phyloP scores from a whole-genome alignment of 768 basidiomycete species.

The Rubroboletus satanas region DNA sequence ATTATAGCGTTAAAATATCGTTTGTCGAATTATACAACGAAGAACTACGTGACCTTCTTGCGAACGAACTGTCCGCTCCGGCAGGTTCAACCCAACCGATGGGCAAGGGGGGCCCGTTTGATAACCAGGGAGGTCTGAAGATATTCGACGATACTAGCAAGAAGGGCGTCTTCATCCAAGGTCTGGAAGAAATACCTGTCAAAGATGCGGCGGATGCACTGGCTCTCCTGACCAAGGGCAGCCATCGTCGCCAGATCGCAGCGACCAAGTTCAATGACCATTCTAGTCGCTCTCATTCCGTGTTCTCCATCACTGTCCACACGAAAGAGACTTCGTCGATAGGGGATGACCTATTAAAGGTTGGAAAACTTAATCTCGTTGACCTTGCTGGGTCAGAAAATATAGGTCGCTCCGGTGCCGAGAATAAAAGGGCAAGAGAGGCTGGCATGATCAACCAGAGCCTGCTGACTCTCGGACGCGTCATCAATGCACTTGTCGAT shows the following conservation, averaged over 20 bases:
- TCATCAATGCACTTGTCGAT: conserved; percentile 95
- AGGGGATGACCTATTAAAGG: conserved; percentile 85
- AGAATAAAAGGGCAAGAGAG: conserved; percentile 91
- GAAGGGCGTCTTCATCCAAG: conserved; percentile 89
- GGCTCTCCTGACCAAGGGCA: conserved; percentile 81
- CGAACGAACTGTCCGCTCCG: conserved; percentile 71
- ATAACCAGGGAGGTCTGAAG: conserved; percentile 62
- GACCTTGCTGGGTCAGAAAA: conserved; percentile 98
- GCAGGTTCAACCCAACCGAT: conserved; percentile 70
- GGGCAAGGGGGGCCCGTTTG: conserved; percentile 56
- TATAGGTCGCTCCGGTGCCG: conserved; percentile 92
- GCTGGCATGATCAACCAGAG: conserved; percentile 99
- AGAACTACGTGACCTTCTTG: conserved; percentile 90
- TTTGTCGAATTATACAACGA: conserved; percentile 98
- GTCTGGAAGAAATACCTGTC: conserved; percentile 85
- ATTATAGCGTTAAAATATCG: conserved; percentile 91
- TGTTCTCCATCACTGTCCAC: conserved; percentile 95
- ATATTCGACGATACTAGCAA: conserved; percentile 92
- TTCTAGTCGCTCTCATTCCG: conserved; percentile 94
- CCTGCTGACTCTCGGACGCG: conserved; percentile 91
- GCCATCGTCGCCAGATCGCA: conserved; percentile 86
- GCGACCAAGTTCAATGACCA: conserved; percentile 98
- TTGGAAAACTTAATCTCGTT: conserved; percentile 95
- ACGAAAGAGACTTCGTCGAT: conserved; percentile 74
- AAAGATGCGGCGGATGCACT: conserved; percentile 81